Evolutionary conservation across 163 green algal genomes (phyloP).

Genomic region (Trebouxiophyceae sp.): DNA sequence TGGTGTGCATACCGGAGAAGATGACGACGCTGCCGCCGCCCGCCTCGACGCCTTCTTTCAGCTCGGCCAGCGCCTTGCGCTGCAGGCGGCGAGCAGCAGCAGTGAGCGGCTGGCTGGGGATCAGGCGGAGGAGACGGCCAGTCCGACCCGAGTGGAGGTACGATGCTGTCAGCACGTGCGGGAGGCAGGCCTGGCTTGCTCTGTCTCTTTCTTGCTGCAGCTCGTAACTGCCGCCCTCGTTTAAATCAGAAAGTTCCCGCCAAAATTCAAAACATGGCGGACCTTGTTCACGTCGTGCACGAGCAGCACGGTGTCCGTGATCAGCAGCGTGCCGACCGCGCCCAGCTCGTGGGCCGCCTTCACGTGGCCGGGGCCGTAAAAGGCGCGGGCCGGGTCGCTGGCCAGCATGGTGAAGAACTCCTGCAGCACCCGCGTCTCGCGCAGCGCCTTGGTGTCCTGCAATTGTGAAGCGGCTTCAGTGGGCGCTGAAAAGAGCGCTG

Average conservation of each 20-base stretch:
- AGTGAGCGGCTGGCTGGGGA: too few species aligned
- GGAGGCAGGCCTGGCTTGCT: too few species aligned
- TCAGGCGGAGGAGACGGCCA: too few species aligned
- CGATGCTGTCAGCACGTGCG: too few species aligned
- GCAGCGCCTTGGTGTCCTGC: constrained; percentile 84
- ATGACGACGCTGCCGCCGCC: constrained; percentile 75
- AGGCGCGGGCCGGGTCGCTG: constrained; percentile 68
- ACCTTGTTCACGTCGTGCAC: constrained; percentile 52
- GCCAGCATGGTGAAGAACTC: constrained; percentile 88
- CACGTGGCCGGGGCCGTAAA: constrained; percentile 94
- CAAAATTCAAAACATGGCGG: too few species aligned
- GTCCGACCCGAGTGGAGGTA: too few species aligned
- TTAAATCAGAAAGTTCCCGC: too few species aligned
- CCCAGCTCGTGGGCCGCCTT: constrained; percentile 78
- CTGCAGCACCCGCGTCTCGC: constrained; percentile 53
- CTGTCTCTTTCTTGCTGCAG: too few species aligned
- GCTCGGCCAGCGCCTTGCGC: constrained; percentile 56
- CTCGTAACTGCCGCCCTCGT: too few species aligned
- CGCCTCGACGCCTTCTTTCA: constrained; percentile 79
- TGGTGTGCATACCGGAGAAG: constrained; percentile 74
- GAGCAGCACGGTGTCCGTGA: constrained; percentile 77
- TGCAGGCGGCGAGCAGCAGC: constrained; percentile 2
- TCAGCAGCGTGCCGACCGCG: constrained; percentile 88
- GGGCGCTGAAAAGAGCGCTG: neutral
- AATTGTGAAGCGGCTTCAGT: neutral